Conservation (phyloP, 768 basidiomycete genomes). For the Lactarius pseudohatsudake region DNA sequence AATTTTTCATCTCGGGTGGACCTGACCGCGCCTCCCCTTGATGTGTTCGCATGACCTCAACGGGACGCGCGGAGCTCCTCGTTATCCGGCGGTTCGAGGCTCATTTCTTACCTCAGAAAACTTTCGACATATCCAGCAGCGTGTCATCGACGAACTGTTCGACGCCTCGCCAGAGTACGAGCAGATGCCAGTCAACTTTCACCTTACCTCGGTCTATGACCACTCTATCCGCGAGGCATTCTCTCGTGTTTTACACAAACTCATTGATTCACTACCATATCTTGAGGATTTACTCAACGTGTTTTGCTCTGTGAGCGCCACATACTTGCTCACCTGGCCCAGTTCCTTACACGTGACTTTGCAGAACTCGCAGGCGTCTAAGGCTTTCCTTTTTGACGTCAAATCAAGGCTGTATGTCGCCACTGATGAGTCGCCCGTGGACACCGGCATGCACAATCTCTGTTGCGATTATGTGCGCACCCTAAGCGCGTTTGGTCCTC, state of each 20-base stretch:
- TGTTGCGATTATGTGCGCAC: slow-evolving; percentile 91
- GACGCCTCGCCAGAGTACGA: slow-evolving; percentile 78
- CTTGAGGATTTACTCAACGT: slow-evolving; percentile 87
- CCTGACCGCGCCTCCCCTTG: slow-evolving; percentile 1
- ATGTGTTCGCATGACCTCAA: slow-evolving; percentile 4
- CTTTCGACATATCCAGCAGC: slow-evolving; percentile 86
- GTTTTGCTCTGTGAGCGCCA: slow-evolving; percentile 64
- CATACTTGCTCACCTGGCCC: no score
- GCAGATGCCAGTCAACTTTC: slow-evolving; percentile 78
- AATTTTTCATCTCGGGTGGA: slow-evolving; percentile 15
- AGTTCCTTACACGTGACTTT: background rate
- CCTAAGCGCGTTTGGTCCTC: slow-evolving; percentile 78
- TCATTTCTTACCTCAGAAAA: slow-evolving; percentile 56
- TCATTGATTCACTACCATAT: slow-evolving; percentile 80
- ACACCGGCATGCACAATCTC: slow-evolving; percentile 81
- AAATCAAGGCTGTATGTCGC: slow-evolving; percentile 86
- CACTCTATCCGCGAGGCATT: slow-evolving; percentile 91
- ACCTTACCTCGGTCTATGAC: slow-evolving; percentile 92
- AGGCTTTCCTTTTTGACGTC: slow-evolving; percentile 91
- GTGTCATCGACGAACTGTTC: slow-evolving; percentile 76
- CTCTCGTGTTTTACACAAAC: slow-evolving; percentile 83
- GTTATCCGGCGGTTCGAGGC: background rate
- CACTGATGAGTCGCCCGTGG: slow-evolving; percentile 89
- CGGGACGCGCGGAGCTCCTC: background rate
- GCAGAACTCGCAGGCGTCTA: slow-evolving; percentile 89